phyloP scores from a whole-genome alignment of 805 yeast species.

The Monosporozyma servazzii region DNA sequence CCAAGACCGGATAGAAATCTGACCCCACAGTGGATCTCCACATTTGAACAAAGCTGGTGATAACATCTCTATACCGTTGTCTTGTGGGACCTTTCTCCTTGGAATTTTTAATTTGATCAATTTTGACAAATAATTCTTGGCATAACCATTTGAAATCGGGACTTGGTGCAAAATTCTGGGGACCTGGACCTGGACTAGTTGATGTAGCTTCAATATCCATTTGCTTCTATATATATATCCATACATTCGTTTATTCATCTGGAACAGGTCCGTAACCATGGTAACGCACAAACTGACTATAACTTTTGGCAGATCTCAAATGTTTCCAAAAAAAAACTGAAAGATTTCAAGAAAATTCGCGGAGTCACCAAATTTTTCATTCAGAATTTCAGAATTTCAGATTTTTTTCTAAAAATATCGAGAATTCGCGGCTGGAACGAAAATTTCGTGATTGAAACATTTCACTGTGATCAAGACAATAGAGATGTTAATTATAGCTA shows the following conservation, averaged over 20 bases:
- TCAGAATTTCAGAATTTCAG: too few relatives aligned
- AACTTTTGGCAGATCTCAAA: background rate
- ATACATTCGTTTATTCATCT: background rate
- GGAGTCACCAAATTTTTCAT: background rate
- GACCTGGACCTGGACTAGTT: slow-evolving; percentile 6
- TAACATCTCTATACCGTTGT: slow-evolving; percentile 21
- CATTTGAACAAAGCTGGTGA: slow-evolving; percentile 35
- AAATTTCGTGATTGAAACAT: background rate
- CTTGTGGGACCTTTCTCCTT: slow-evolving; percentile 1
- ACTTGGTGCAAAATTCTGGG: slow-evolving; percentile 27
- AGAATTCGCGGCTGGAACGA: slow-evolving; percentile 1
- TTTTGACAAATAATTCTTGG: slow-evolving; percentile 24
- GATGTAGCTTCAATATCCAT: background rate
- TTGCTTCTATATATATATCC: too few relatives aligned
- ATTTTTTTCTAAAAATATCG: too few relatives aligned
- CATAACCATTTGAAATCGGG: slow-evolving; percentile 34
- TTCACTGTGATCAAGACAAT: background rate
- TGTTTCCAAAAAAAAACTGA: background rate
- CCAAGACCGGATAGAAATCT: slow-evolving; percentile 58
- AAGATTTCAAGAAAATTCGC: background rate
- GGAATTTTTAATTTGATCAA: slow-evolving; percentile 14
- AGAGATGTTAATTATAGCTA: background rate
- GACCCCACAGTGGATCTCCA: slow-evolving; percentile 51
- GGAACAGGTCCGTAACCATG: background rate
- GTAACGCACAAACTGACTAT: background rate